Conservation (phyloP, 345 rosid genomes). For the Citrus sp. region DNA sequence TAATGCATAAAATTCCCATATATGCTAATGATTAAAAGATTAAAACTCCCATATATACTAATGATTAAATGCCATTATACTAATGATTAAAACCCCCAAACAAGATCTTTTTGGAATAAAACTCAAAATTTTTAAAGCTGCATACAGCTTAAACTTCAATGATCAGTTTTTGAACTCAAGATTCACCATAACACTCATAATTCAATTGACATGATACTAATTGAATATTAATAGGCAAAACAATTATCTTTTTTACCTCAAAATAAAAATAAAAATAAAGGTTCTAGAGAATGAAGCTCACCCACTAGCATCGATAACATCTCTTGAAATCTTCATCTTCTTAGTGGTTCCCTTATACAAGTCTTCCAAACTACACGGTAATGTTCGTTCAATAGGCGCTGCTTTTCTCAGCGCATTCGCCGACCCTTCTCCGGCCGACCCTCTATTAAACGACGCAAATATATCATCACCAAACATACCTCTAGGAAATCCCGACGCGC, state of each 20-base stretch:
- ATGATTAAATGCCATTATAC: neutral
- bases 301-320: constrained; percentile 63
- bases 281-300: constrained; percentile 21
- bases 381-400: constrained; percentile 67
- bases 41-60: neutral
- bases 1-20: too few relatives aligned
- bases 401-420: constrained; percentile 49
- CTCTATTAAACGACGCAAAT: constrained; percentile 40
- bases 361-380: constrained; percentile 91
- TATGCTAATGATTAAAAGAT: neutral
- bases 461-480: constrained; percentile 59
- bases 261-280: neutral
- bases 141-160: neutral
- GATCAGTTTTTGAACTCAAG: neutral
- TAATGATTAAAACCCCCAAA: neutral
- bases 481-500: constrained; percentile 50
- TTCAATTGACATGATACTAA: neutral
- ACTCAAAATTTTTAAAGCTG: neutral
- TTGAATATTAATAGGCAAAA: neutral
- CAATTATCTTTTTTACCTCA: too few relatives aligned
- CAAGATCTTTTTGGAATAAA: neutral
- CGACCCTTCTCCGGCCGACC: constrained; percentile 44
- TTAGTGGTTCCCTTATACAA: constrained; percentile 76
- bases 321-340: constrained; percentile 93
- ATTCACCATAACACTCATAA: neutral